Conservation (phyloP, 2,329 filamentous ascomycete genomes). For the Trichoderma koningiopsis region DNA sequence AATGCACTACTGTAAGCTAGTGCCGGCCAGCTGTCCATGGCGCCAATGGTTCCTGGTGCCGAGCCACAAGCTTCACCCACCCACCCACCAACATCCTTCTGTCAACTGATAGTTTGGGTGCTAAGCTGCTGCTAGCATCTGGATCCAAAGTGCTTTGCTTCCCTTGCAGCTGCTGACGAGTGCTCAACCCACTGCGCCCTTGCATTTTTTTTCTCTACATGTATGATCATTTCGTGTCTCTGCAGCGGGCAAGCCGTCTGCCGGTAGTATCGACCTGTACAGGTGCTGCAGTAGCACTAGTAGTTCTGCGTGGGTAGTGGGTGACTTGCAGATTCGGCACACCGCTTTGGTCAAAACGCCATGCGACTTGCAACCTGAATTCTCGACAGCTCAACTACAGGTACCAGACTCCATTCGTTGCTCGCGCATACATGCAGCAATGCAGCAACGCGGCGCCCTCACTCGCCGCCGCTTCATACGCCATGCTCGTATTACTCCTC, state of each 20-base stretch:
- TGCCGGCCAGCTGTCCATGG: neutral
- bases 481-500: neutral
- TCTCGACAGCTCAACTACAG: neutral
- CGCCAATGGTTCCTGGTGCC: neutral
- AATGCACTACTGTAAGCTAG: neutral
- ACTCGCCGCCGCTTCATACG: neutral
- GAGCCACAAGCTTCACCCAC: neutral
- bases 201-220: neutral
- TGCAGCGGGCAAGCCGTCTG: neutral
- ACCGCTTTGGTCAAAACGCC: neutral
- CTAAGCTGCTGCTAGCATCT: neutral
- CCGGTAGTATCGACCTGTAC: neutral
- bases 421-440: neutral
- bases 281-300: neutral
- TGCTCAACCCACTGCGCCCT: constrained; percentile 2
- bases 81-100: neutral
- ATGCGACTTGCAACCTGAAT: neutral
- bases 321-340: neutral
- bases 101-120: constrained; percentile 1
- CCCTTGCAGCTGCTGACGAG: constrained; percentile 24
- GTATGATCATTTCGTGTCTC: neutral
- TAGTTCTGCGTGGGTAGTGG: neutral
- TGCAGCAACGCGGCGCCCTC: neutral
- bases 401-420: neutral
- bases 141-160: neutral